phyloP scores from a whole-genome alignment of 2,329 filamentous ascomycete species.

The Pseudomassariella vexata region DNA sequence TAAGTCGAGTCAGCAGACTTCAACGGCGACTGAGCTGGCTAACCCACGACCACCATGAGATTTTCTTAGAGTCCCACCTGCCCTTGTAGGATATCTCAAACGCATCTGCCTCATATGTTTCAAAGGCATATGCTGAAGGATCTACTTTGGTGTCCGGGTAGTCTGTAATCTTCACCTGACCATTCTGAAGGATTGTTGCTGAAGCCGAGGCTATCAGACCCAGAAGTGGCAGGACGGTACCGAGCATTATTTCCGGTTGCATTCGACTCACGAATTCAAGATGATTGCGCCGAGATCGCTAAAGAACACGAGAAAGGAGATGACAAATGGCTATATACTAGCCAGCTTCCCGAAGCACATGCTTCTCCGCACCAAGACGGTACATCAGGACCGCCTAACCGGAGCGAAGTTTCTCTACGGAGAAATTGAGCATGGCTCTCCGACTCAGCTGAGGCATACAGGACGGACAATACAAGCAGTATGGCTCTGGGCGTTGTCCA shows the following conservation, averaged over 20 bases:
- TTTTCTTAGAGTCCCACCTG: conserved; percentile 53
- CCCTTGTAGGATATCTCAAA: conserved; percentile 56
- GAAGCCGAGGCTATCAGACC: conserved; percentile 10
- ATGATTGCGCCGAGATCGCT: background rate
- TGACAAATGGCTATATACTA: no score
- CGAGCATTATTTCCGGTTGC: background rate
- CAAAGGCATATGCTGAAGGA: conserved; percentile 24
- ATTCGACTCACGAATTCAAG: background rate
- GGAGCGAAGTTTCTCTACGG: no score
- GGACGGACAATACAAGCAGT: no score
- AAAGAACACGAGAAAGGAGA: no score
- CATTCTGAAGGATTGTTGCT: conserved; percentile 33
- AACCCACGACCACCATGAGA: conserved; percentile 56
- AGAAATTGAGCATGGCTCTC: no score
- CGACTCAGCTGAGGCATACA: no score
- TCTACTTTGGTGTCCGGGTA: conserved; percentile 35
- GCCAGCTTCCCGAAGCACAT: no score
- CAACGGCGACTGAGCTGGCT: no score
- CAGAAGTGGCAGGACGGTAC: conserved; percentile 1
- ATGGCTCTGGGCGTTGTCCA: no score
- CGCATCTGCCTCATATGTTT: conserved; percentile 43
- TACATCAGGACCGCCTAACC: no score
- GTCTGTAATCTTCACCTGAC: conserved; percentile 32
- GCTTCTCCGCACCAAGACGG: no score
- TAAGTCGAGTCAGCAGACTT: conserved; percentile 5